Evolutionary conservation across 1,284 basidiomycete genomes (phyloP).

Genomic region (Papiliotrema flavescens): DNA sequence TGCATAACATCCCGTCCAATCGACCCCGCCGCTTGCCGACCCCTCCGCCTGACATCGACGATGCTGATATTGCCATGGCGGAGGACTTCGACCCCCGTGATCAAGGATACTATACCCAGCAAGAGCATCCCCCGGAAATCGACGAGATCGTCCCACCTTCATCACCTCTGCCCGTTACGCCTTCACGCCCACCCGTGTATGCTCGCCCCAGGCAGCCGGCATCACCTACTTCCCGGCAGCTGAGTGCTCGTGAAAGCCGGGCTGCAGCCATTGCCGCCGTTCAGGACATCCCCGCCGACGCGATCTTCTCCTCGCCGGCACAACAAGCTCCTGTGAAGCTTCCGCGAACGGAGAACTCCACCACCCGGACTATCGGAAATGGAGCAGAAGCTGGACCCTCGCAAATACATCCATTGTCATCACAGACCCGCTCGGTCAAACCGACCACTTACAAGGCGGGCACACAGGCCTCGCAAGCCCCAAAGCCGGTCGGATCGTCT

Average conservation of each 20-base stretch:
- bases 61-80: conserved; percentile 26
- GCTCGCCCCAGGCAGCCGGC: conserved; percentile 17
- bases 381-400: conserved; percentile 12
- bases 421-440: too few species aligned
- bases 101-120: too few species aligned
- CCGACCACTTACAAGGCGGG: too few species aligned
- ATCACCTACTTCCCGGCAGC: background rate
- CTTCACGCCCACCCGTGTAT: background rate
- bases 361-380: conserved; percentile 5
- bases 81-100: conserved; percentile 9
- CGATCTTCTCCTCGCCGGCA: conserved; percentile 32
- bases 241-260: background rate
- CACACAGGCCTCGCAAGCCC: too few species aligned
- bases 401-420: background rate
- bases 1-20: background rate
- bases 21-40: conserved; percentile 1
- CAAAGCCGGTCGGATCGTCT: too few species aligned
- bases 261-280: conserved; percentile 25
- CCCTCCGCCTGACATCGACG: conserved; percentile 22
- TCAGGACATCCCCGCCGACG: conserved; percentile 18
- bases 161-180: conserved; percentile 14
- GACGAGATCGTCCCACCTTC: conserved; percentile 26
- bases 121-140: too few species aligned
- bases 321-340: conserved; percentile 1
- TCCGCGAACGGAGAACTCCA: conserved; percentile 12